Percentiles rank a stretch among this genome's conserved stretches.
These are phyloP conservation scores for Epichloe glyceriae DNA, from an alignment of 2,329 filamentous ascomycete species.

Conservation along the genomic window DNA sequence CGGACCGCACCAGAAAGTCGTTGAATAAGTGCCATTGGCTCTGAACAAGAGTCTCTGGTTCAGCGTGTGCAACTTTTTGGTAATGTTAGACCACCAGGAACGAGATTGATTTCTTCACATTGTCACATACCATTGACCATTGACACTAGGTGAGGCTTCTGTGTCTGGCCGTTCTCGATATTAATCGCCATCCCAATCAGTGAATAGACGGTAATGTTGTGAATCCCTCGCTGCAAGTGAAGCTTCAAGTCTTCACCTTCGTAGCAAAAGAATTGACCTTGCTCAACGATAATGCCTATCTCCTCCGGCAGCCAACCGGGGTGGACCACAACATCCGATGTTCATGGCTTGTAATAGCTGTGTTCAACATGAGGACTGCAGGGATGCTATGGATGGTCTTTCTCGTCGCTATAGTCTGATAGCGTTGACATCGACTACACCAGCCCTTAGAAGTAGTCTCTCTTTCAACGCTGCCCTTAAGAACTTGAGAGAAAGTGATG, in stretches of 20 bases:
- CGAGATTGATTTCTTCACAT: neutral
- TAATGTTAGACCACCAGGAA: constrained; percentile 1
- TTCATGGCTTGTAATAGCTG: constrained; percentile 57
- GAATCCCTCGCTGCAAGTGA: constrained; percentile 65
- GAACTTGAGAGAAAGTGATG: constrained; percentile 70
- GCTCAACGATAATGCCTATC: constrained; percentile 81
- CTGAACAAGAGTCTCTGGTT: constrained; percentile 41
- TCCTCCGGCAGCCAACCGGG: constrained; percentile 84
- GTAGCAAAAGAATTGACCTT: constrained; percentile 88
- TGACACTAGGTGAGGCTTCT: constrained; percentile 82
- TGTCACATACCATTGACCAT: constrained; percentile 62
- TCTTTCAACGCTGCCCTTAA: constrained; percentile 86
- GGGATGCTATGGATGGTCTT: constrained; percentile 77
- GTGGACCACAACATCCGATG: constrained; percentile 75
- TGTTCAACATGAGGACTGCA: constrained; percentile 78
- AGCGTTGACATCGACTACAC: constrained; percentile 83
- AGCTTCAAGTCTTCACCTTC: constrained; percentile 80
- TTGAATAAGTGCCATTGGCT: constrained; percentile 94
- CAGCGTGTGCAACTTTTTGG: constrained; percentile 49
- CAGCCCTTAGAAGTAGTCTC: constrained; percentile 83
- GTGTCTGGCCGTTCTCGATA: constrained; percentile 72
- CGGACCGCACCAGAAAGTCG: constrained; percentile 79
- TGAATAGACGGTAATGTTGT: constrained; percentile 80
- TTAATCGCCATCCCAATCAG: constrained; percentile 81
- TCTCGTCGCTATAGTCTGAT: constrained; percentile 74